phyloP scores from a whole-genome alignment of 345 rosid genomes.

The Arabidopsis arenosa region DNA sequence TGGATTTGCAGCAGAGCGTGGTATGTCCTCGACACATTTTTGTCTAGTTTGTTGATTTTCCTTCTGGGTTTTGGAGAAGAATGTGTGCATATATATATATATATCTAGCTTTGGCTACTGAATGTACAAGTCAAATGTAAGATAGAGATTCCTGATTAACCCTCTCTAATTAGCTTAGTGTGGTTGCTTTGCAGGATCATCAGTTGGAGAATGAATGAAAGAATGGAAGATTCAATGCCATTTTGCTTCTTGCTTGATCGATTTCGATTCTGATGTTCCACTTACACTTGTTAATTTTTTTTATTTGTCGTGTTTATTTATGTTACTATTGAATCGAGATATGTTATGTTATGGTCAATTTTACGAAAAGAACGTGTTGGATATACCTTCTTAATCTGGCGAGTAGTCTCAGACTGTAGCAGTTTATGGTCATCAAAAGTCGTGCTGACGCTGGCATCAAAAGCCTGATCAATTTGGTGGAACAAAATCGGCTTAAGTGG shows the following conservation, averaged over 20 bases:
- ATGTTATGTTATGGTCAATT: neutral
- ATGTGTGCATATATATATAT: neutral
- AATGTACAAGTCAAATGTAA: neutral
- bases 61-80: neutral
- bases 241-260: neutral
- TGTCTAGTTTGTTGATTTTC: neutral
- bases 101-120: neutral
- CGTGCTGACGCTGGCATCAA: too few species aligned
- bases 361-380: neutral
- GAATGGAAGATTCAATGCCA: neutral
- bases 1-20: neutral
- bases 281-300: neutral
- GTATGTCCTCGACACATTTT: neutral
- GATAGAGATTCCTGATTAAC: neutral
- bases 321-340: neutral
- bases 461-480: too few species aligned
- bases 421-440: too few species aligned
- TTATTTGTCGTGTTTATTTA: neutral
- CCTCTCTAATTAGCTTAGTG: neutral
- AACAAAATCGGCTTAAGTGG: too few species aligned
- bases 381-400: neutral
- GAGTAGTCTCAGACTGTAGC: too few species aligned
- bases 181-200: conserved; percentile 19
- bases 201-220: neutral
- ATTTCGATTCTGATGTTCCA: too few species aligned